Evolutionary conservation across 169 alveolate species (phyloP).

Genomic region (Perkinsus marinus): DNA sequence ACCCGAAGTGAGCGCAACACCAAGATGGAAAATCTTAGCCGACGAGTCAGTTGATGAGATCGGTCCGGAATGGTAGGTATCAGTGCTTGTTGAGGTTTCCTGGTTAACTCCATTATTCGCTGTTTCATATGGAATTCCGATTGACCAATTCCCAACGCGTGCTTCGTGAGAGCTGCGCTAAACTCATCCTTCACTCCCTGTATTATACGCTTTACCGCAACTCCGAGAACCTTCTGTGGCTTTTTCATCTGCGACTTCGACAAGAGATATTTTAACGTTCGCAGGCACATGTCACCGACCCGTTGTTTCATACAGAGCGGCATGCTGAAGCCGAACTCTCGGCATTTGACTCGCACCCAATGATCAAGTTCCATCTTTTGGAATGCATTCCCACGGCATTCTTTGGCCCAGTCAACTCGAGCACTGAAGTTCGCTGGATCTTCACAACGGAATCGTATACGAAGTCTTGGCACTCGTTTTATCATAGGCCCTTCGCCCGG

Average conservation of each 20-base stretch:
- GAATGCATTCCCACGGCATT: not conserved
- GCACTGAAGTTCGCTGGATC: not conserved
- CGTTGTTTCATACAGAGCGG: not conserved
- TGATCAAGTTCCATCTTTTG: not conserved
- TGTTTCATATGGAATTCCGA: not conserved
- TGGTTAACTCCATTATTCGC: no score
- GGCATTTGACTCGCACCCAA: not conserved
- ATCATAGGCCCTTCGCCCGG: not conserved
- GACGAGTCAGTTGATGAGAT: not conserved
- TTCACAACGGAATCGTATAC: not conserved
- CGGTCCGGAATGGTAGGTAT: not conserved
- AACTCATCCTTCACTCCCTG: not conserved
- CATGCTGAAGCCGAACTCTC: not conserved
- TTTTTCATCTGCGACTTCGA: not conserved
- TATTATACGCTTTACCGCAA: not conserved
- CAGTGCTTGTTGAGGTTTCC: not conserved
- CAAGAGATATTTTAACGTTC: not conserved
- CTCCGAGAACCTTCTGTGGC: not conserved
- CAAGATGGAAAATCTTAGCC: not conserved
- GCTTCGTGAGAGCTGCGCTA: not conserved
- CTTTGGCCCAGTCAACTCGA: not conserved
- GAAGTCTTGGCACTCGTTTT: not conserved
- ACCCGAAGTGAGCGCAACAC: not conserved
- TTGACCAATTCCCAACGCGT: not conserved
- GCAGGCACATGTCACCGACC: not conserved